Evolutionary conservation across 2,329 filamentous ascomycete genomes (phyloP), one percentile per base, ranked within the genome.

Genomic region (Sclerotinia subarctica): DNA sequence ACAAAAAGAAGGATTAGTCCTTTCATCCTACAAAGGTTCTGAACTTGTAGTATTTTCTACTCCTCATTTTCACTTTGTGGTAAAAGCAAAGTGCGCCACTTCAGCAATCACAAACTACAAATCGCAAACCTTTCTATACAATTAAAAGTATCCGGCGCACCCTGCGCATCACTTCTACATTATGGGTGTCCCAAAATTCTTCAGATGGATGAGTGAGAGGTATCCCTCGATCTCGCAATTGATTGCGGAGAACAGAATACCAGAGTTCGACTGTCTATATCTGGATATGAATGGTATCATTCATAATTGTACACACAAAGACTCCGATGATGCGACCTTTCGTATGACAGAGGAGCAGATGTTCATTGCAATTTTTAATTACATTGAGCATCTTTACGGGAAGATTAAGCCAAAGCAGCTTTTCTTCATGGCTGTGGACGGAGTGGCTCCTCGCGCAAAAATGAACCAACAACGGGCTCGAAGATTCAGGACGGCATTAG

Each of bases 341-440:
- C 93, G 95, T 67, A 89, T 98, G 81, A 94, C 90, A 68, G 96
- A 99, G 79, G 94, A 99, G 79, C 92, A 97, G 80, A 99, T 99
- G 95, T 99, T 99, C 78, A 97, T 99, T 74, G 91, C 93, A 69
- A 99, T 99, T 76, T 99, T 99, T 87, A 98, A 98, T 81, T 99
- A 99, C 79, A 99, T 99, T 73, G 95, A 99, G 80, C 95, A 99
- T 82, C 81, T 99, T 65, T 99, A 96, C 79, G 94, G 94, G 75
- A 99, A 97, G 81, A 99, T 99, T 78, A 98, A 98, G 80, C 95
- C 95, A 17, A 94, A 97, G 81, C 90, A 97, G 83, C 86, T 99
- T 47, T 99, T 99, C 82, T 99, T 97, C 84, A 99, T 99, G 95
- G 96, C 95, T 63, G 95, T 99, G 72, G 95, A 99, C 77, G 95